Percentiles rank a stretch among this genome's conserved stretches.
phyloP scores from a whole-genome alignment of 2,329 filamentous ascomycete species.

The Fusarium sambucinum region DNA sequence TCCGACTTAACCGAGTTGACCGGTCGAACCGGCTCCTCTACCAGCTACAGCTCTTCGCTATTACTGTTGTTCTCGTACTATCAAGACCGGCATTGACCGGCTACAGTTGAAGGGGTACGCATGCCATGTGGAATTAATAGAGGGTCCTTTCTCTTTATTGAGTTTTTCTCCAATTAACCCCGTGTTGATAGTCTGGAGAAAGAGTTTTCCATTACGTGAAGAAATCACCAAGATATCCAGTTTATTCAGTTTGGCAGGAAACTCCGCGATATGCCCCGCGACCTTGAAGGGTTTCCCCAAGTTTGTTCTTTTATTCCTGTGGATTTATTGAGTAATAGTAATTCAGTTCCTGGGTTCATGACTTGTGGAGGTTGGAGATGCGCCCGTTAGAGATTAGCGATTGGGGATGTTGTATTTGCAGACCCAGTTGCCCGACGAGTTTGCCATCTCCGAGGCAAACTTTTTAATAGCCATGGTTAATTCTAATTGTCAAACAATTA shows the following conservation, averaged over 20 bases:
- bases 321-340: constrained; percentile 31
- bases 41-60: neutral
- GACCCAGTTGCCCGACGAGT: neutral
- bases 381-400: neutral
- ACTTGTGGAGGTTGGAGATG: neutral
- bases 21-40: constrained; percentile 28
- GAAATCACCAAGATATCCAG: constrained; percentile 15
- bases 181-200: constrained; percentile 25
- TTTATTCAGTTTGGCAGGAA: constrained; percentile 2
- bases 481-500: too few species aligned
- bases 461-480: neutral
- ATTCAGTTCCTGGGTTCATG: neutral
- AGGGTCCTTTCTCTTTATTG: constrained; percentile 3
- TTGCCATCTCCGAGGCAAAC: neutral
- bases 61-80: neutral
- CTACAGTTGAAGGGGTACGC: constrained; percentile 15
- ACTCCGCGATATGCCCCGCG: constrained; percentile 36
- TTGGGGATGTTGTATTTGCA: neutral
- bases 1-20: constrained; percentile 44
- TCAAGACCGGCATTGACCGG: constrained; percentile 39
- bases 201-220: constrained; percentile 36
- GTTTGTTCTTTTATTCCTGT: neutral
- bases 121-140: constrained; percentile 24
- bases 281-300: constrained; percentile 30
- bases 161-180: constrained; percentile 13